Evolutionary conservation across 1,284 basidiomycete species (phyloP), one percentile per base, ranked within the genome.

Genomic region (Malassezia pachydermatis): DNA sequence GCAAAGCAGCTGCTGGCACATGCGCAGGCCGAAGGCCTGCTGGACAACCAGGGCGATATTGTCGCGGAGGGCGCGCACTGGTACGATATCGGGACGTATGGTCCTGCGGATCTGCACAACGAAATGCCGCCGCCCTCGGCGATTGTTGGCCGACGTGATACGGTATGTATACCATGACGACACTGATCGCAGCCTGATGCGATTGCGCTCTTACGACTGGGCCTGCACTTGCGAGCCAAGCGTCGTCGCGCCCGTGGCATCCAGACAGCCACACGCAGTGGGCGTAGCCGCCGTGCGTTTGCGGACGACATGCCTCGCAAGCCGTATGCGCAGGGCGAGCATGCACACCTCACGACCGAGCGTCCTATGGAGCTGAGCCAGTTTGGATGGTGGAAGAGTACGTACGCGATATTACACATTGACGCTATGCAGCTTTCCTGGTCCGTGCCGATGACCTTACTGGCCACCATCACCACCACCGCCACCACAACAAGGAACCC

Each of bases 71-170:
- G 43, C 20, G 22, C 34, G 19, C 32, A 16, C 14, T 60, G 59
- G 59, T 39, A 34, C 29, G 54, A 54, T 29, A 32, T 55, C 6
- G 54, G 48, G n/a, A 23, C 36, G 20, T 58, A 41, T 25, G 58
- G 58, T 10, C 58, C 59, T 10, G 28, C 55, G 3, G 59, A 60
- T 39, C 47, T 61, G 23, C 9, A 9, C 17, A 35, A 45, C 24
- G 60, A 63, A 44, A 46, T 37, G 20, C 60, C 60, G 23, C 60
- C 60, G 20, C 60, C 54, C 2, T 56, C 49, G 27, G 53, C 60
- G 17, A 49, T 61, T 16, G 60, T 51, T 8, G 54, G 59, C 9
- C 46, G 60, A 3, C 43, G 57, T 20, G 60, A 63, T 28, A 61
- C 57, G 30, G 45, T 40, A 20, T 27, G 39, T 40, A 24, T n/a